Evolutionary conservation across 164 flowering plant species (phyloP), one percentile per base, ranked within the genome.

Genomic region (Stephania japonica): DNA sequence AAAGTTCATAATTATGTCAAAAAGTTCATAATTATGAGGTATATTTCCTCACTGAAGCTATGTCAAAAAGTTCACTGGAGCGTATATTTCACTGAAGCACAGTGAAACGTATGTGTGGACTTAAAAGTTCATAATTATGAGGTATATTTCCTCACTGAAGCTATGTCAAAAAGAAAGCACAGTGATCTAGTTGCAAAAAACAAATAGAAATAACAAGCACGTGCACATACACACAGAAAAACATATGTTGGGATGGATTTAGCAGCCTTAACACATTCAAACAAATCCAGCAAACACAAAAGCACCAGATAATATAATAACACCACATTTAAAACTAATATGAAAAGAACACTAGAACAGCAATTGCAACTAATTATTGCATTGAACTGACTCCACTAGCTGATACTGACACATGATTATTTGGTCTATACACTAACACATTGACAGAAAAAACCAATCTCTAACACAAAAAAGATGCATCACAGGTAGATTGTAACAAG

Each of bases 291-390:
- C 11, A 47, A 47, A 14, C 11, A 27, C 38, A 32, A 47, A 47
- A 11, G 53, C 53, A 47, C 16, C 12, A 12, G 13, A 11, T 47
- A 16, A n/a, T 24, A 73, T 61, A 38, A 13, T 27, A 53, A 32
- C 6, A 14, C 44, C 26, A 23, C 50, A 66, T 42, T 67, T 50
- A 50, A 5, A 67, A 2, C 9, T 56, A 21, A 12, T 50, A 67
- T 27, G 68, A 41, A 64, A 47, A 65, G 25, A 25, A 9, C 66
- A 12, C 6, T 59, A 56, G 18, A 23, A 11, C 44, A 10, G 18
- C 71, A 59, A 23, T 50, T 70, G 71, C 59, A 41, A 68, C 13
- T 73, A 67, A 47, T 25, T 47, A 27, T 49, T 21, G 5, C 41
- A 32, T 23, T 16, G 53, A 62, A 69, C 18, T 16, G 23, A 59